Evolutionary conservation across 768 basidiomycete species (phyloP), one percentile per base, ranked within the genome.

Genomic region (Lepiota brunneoincarnata): DNA sequence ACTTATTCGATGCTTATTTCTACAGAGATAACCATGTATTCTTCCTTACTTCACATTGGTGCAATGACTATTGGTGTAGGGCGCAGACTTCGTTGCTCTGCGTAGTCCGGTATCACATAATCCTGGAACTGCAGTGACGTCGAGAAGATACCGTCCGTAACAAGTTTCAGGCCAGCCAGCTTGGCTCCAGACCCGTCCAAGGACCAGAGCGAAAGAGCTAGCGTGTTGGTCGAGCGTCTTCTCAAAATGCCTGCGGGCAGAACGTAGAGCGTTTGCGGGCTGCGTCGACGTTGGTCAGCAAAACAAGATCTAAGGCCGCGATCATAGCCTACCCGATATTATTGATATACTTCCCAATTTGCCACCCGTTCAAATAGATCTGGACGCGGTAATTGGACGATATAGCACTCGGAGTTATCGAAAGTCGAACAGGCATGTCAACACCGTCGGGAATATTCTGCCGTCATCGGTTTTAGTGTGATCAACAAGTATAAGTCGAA

Each of bases 351-450:
- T 80, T 79, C 7, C 79, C 78, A n/a, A 79, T 53, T 55, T 78
- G 75, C 77, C 76, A 80, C 3, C 79, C 79, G 60, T 80, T 80
- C 39, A 79, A 51, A 56, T 78, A 80, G 35, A 80, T 74, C 55
- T 77, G 77, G 12, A 70, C 72, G 17, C 77, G 73, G 65, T 73
- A 79, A 55, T 78, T 77, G n/a, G 75, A 77, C 1, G 72, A 69
- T 10, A 71, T 69, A 26, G 52, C 64, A 53, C 74, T 76, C 2
- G 77, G 77, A 0, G 74, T 76, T 18, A 79, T 70, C 0, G 71
- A 74, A 0, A 79, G 67, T 47, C 77, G 69, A 35, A 79, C 65
- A 24, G 79, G 79, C 37, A 76, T 66, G 56, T 79, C 78, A 36
- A 74, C 53, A 17, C 72, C 74, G 43, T 62, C 62, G 6, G 76